Evolutionary conservation across 2,329 filamentous ascomycete species (phyloP), one percentile per base, ranked within the genome.

Genomic region (Lecanosticta acicola): DNA sequence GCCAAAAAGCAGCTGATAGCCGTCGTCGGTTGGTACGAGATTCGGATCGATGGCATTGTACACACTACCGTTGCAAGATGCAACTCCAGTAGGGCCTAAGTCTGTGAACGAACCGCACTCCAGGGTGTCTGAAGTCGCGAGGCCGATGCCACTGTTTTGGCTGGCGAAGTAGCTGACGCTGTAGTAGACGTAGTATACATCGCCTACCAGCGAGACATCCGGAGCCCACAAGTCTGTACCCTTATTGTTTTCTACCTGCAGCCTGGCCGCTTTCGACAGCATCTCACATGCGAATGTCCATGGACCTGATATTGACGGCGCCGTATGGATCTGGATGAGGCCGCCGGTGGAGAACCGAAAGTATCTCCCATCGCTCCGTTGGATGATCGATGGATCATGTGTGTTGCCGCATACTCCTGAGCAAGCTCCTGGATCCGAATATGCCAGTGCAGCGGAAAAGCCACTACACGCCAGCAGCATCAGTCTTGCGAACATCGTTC

Each of bases 171-270:
- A 69, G 29, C 75, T 80, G n/a, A 84, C 79, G 1, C 77, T 71
- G 64, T 85, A 84, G 72, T 82, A 84, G n/a, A 80, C 64, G 56
- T 83, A 76, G 67, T 84, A 86, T 0, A 70, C 69, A 43, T 66
- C 68, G 50, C 75, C 76, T n/a, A 85, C 70, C 13, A 76, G 66
- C 14, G 68, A 63, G 11, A 82, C 76, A 53, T 85, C 81, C 0
- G 83, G 83, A 1, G 83, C 83, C 75, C 75, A 78, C 9, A 77
- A 66, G 55, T 78, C 74, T 3, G 69, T 71, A 17, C 74, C 75
- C 1, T 57, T 48, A 19, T 72, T 61, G 43, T 71, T 62, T 48
- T 38, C 20, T 72, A 75, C 24, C 64, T 29, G 43, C 42, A 59
- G 43, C 42, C 41, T 72, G 4, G 70, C 73, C 3, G 71, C 70